phyloP scores from a whole-genome alignment of 1,284 basidiomycete genomes.

The Heliocybe sulcata region DNA sequence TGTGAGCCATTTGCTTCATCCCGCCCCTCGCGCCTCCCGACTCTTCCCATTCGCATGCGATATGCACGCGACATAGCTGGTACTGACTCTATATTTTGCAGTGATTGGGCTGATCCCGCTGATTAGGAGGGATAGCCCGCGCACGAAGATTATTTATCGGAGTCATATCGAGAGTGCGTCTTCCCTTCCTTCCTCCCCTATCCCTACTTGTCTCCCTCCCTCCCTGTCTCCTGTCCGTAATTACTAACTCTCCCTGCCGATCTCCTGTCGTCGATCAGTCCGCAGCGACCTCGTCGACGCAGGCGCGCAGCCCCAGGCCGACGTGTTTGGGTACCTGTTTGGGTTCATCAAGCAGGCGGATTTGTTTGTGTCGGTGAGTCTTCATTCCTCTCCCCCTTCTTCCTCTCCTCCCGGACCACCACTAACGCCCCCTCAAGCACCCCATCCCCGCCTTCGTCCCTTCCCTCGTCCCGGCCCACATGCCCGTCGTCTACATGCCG shows the following conservation, averaged over 20 bases:
- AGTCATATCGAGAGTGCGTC: constrained; percentile 6
- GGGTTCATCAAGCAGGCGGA: constrained; percentile 4
- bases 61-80: too few species aligned
- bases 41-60: too few species aligned
- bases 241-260: too few species aligned
- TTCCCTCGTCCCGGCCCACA: neutral
- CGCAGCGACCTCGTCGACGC: constrained; percentile 4
- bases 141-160: constrained; percentile 4
- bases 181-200: neutral
- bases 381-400: neutral
- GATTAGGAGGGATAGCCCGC: constrained; percentile 1
- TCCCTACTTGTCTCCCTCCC: too few species aligned
- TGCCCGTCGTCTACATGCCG: constrained; percentile 5
- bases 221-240: too few species aligned
- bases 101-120: constrained; percentile 3
- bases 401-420: neutral
- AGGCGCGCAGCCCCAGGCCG: neutral
- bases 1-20: too few species aligned
- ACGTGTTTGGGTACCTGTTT: constrained; percentile 1
- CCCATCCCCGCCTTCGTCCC: constrained; percentile 3
- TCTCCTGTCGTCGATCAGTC: too few species aligned
- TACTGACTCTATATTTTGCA: neutral
- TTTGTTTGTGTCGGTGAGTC: constrained; percentile 4
- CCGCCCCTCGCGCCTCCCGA: too few species aligned
- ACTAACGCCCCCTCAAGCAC: neutral